Evolutionary conservation across 2,329 filamentous ascomycete species (phyloP), one percentile per base, ranked within the genome.

Genomic region (Phialocephala sp.): DNA sequence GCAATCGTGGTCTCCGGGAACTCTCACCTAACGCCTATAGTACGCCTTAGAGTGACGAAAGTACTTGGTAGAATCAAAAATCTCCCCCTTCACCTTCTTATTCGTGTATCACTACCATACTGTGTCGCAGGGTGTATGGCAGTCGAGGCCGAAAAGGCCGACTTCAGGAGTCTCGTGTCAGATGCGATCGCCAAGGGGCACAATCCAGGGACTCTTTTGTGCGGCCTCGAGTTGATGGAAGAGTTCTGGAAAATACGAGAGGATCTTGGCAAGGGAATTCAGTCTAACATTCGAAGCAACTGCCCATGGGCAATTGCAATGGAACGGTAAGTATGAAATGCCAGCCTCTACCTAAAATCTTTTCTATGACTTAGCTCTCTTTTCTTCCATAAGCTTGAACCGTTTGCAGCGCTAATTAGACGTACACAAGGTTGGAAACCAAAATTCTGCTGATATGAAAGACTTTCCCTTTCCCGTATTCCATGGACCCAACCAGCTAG

Each of bases 171-270:
- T 1, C 14, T 69, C 2, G 14, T 67, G 18, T n/a, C 27, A 4
- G 20, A 41, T 4, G 59, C 54, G 5, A 22, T 20, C 4, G 8
- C 12, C 1, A 52, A 41, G 6, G 39, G 56, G 2, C 35, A 54
- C 36, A 39, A 45, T 6, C 27, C 59, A 14, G 67, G 65, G 5
- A 59, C 50, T 35, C 15, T 58, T n/a, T 54, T 39, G 59, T 62
- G 67, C 32, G 56, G 41, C 0, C 56, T 67, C 18, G 60, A 63
- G 27, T 20, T 69, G n/a, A 64, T 69, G 60, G 67, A 69, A 58
- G 59, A 69, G 15, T 69, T 60, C 41, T 69, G 67, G 67, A 52
- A 4, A 1, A 62, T 89, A 85, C 52, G 63, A 18, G 56, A 65
- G 6, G 15, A 14, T 22, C n/a, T 20, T 43, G 27, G 22, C 4